phyloP scores from a whole-genome alignment of 2,329 filamentous ascomycete genomes.

The Ophiostoma sp. region DNA sequence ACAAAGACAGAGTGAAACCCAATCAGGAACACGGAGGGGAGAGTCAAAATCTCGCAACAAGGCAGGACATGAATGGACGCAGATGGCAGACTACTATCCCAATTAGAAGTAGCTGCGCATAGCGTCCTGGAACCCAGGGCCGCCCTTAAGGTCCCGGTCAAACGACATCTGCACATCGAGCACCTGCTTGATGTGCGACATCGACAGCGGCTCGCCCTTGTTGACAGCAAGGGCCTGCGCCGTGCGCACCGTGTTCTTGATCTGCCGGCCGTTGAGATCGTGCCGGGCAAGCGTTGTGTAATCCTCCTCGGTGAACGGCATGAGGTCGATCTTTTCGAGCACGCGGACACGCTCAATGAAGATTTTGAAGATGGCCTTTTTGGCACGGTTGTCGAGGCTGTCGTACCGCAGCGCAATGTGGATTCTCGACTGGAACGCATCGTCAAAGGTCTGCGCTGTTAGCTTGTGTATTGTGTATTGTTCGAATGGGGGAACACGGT shows the following conservation, averaged over 20 bases:
- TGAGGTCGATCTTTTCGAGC: constrained; percentile 55
- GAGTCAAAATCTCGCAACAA: too few relatives aligned
- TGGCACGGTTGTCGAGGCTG: constrained; percentile 64
- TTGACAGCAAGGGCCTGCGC: constrained; percentile 77
- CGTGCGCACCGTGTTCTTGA: constrained; percentile 82
- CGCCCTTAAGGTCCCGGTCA: constrained; percentile 75
- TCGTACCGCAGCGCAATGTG: constrained; percentile 81
- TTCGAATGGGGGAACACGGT: not conserved
- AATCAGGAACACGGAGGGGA: too few relatives aligned
- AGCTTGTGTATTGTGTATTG: not conserved
- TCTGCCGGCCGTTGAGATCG: constrained; percentile 60
- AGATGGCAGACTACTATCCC: not conserved
- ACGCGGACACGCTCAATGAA: constrained; percentile 69
- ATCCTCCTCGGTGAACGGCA: constrained; percentile 61
- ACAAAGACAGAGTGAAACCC: too few relatives aligned
- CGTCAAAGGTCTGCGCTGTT: constrained; percentile 58
- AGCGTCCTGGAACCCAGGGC: constrained; percentile 71
- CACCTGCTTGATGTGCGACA: constrained; percentile 75
- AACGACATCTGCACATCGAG: constrained; percentile 81
- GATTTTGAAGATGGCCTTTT: constrained; percentile 75
- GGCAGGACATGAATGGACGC: too few relatives aligned
- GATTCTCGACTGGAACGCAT: constrained; percentile 83
- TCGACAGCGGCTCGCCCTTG: constrained; percentile 63
- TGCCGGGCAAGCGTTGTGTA: constrained; percentile 60
- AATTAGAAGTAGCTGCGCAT: constrained; percentile 70